Conservation (phyloP, 805 yeast genomes). For the Candida patagonica region DNA sequence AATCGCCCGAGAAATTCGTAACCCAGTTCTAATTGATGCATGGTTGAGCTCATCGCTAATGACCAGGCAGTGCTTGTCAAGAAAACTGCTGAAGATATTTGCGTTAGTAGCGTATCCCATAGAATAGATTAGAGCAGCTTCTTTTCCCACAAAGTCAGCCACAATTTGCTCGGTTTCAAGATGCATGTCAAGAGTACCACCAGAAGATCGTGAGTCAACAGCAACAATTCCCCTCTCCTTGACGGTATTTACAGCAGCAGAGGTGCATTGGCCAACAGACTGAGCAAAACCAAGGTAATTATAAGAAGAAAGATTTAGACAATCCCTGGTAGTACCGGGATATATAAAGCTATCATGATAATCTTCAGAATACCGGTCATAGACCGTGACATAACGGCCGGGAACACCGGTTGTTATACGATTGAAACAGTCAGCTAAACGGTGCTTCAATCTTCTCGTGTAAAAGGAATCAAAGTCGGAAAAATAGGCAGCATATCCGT, state of each 20-base stretch:
- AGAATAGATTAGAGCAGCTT: conserved; percentile 74
- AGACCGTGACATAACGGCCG: conserved; percentile 78
- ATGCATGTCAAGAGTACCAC: conserved; percentile 75
- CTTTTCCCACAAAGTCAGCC: conserved; percentile 85
- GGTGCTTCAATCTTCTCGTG: conserved; percentile 80
- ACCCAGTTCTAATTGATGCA: conserved; percentile 92
- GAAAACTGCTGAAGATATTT: conserved; percentile 68
- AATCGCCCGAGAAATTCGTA: conserved; percentile 84
- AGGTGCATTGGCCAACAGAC: conserved; percentile 85
- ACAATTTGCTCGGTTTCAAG: conserved; percentile 61
- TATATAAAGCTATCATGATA: conserved; percentile 57
- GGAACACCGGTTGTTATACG: conserved; percentile 98
- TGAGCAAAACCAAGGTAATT: conserved; percentile 97
- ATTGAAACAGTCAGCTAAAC: conserved; percentile 91
- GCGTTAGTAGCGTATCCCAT: conserved; percentile 98
- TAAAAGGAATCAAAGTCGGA: conserved; percentile 91
- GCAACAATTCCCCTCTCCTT: conserved; percentile 67
- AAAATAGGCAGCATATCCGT: conserved; percentile 95
- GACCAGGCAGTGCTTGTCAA: conserved; percentile 80
- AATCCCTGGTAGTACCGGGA: conserved; percentile 66
- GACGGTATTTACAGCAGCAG: conserved; percentile 53
- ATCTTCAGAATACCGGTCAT: conserved; percentile 65
- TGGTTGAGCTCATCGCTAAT: conserved; percentile 93
- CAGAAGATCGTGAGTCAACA: conserved; percentile 64
- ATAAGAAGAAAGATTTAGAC: conserved; percentile 81